Percentiles rank a stretch among this genome's conserved stretches.
phyloP scores from a whole-genome alignment of 495 filamentous ascomycete genomes.

The Neurospora sublineolata region DNA sequence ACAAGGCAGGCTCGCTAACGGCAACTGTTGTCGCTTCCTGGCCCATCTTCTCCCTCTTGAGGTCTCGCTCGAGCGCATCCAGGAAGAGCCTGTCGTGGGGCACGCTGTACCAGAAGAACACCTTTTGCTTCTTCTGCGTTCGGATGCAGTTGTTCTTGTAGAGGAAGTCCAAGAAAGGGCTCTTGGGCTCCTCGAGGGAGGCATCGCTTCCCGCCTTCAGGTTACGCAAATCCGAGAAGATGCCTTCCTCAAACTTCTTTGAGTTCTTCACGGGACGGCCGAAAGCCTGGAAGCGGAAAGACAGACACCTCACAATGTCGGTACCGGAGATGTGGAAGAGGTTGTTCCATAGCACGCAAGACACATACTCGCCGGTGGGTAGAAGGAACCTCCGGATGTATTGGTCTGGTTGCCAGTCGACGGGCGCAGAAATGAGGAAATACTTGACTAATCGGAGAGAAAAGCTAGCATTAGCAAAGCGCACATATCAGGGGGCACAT shows the following conservation, averaged over 20 bases:
- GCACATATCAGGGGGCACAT: not conserved
- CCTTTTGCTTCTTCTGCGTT: constrained; percentile 99
- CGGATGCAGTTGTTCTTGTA: constrained; percentile 99
- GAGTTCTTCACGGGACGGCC: constrained; percentile 98
- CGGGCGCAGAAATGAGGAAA: constrained; percentile 95
- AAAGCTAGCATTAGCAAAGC: constrained; percentile 5
- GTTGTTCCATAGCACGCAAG: constrained; percentile 95
- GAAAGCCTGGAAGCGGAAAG: constrained; percentile 97
- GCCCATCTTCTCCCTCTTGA: constrained; percentile 98
- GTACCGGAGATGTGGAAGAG: constrained; percentile 98
- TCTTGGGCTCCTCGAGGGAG: constrained; percentile 98
- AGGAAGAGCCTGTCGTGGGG: constrained; percentile 95
- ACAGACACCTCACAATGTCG: constrained; percentile 95
- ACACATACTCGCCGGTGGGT: constrained; percentile 96
- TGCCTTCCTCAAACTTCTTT: constrained; percentile 99
- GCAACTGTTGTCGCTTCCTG: constrained; percentile 96
- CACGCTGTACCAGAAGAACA: constrained; percentile 99
- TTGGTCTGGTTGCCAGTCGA: constrained; percentile 95
- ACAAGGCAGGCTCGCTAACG: constrained; percentile 89
- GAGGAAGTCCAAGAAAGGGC: constrained; percentile 92
- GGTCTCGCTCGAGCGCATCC: constrained; percentile 89
- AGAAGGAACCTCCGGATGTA: constrained; percentile 91
- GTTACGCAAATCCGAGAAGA: constrained; percentile 97
- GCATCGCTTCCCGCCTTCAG: constrained; percentile 97
- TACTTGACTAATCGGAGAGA: constrained; percentile 68